These are phyloP conservation scores for Phytophthora cryptogea DNA, from an alignment of 352 stramenopile genomes.

Conservation along the genomic window DNA sequence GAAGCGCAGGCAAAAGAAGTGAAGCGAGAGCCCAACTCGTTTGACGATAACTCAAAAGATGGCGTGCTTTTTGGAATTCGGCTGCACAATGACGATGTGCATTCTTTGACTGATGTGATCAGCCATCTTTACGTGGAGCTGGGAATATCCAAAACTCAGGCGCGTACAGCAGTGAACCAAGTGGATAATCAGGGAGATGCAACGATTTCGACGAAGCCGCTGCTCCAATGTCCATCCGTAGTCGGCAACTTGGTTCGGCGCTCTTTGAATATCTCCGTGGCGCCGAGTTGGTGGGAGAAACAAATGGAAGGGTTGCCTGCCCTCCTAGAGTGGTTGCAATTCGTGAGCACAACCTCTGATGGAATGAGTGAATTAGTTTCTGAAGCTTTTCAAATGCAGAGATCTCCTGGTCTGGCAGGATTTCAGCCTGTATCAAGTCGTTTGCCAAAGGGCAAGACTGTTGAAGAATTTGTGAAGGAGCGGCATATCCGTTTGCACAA, in stretches of 20 bases:
- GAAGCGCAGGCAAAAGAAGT: slow-evolving; percentile 29
- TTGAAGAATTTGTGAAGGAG: slow-evolving; percentile 45
- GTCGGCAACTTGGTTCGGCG: slow-evolving; percentile 60
- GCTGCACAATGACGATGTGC: slow-evolving; percentile 88
- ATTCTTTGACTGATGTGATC: slow-evolving; percentile 76
- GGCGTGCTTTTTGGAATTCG: slow-evolving; percentile 56
- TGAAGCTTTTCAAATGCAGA: slow-evolving; percentile 60
- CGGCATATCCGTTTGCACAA: slow-evolving; percentile 38
- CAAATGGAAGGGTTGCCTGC: slow-evolving; percentile 57
- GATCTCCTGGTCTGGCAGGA: slow-evolving; percentile 36
- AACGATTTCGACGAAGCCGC: slow-evolving; percentile 39
- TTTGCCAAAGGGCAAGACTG: slow-evolving; percentile 30
- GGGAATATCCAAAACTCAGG: slow-evolving; percentile 55
- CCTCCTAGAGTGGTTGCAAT: slow-evolving; percentile 77
- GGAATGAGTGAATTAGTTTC: slow-evolving; percentile 74
- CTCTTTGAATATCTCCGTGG: slow-evolving; percentile 75
- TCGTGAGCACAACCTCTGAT: slow-evolving; percentile 71
- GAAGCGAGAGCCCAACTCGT: slow-evolving; percentile 15
- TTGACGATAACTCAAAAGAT: slow-evolving; percentile 4
- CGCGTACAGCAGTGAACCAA: slow-evolving; percentile 54
- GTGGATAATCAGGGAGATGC: slow-evolving; percentile 67
- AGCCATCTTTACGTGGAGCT: slow-evolving; percentile 65
- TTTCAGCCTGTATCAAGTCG: slow-evolving; percentile 38
- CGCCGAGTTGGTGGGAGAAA: slow-evolving; percentile 68
- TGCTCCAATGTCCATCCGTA: slow-evolving; percentile 54